phyloP scores from a whole-genome alignment of 1,284 basidiomycete genomes.

The Ganoderma sinense region DNA sequence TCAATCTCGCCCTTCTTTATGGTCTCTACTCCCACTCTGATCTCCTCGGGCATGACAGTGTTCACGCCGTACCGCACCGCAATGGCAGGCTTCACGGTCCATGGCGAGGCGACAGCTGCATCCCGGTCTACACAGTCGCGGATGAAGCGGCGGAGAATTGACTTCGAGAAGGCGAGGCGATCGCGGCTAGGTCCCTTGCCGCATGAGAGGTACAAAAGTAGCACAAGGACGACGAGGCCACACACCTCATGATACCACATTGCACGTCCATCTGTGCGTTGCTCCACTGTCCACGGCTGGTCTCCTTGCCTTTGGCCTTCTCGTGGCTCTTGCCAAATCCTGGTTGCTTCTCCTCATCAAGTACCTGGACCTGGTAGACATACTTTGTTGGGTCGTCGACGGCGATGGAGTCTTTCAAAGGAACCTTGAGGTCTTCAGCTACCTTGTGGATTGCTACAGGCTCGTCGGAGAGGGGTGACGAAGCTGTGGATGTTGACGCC shows the following conservation, averaged over 20 bases:
- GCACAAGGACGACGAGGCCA: constrained; percentile 20
- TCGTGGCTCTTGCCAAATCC: constrained; percentile 59
- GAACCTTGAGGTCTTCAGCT: constrained; percentile 82
- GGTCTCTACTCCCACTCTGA: constrained; percentile 78
- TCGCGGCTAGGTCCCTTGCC: constrained; percentile 73
- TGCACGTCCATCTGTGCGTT: constrained; percentile 85
- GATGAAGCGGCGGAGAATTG: constrained; percentile 94
- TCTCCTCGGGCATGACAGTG: constrained; percentile 85
- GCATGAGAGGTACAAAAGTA: constrained; percentile 3
- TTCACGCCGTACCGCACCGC: constrained; percentile 87
- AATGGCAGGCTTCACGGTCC: constrained; percentile 90
- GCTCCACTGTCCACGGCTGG: constrained; percentile 57
- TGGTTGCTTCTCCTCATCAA: constrained; percentile 78
- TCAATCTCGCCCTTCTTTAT: constrained; percentile 89
- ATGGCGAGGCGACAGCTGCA: constrained; percentile 90
- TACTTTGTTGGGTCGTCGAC: constrained; percentile 87
- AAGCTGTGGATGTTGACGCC: constrained; percentile 38
- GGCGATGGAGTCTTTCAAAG: constrained; percentile 73
- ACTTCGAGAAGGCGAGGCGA: constrained; percentile 94
- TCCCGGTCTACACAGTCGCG: constrained; percentile 94
- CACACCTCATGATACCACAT: constrained; percentile 81
- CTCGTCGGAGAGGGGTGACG: constrained; percentile 39
- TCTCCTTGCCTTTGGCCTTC: constrained; percentile 58
- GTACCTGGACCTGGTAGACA: constrained; percentile 87
- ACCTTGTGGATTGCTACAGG: constrained; percentile 61